Percentiles rank a stretch among this genome's conserved stretches.
These are phyloP conservation scores for Quercus tomentella DNA, from an alignment of 331 rosid species.

Conservation along the genomic window DNA sequence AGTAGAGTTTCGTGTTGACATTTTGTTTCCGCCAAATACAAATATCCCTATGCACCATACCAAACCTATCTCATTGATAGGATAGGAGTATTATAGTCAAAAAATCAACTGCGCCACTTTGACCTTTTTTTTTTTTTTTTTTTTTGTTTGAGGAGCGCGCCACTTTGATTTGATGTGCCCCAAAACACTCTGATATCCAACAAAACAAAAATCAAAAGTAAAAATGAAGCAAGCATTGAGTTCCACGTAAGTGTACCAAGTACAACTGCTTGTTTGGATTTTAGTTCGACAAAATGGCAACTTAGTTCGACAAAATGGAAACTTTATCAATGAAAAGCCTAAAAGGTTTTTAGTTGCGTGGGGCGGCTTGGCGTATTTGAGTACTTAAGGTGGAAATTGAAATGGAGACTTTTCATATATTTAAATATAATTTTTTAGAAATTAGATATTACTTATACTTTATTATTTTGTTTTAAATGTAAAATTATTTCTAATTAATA, in stretches of 20 bases:
- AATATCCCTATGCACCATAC: too few relatives aligned
- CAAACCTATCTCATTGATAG: too few relatives aligned
- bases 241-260: neutral
- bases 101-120: neutral
- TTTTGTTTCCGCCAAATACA: neutral
- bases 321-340: too few relatives aligned
- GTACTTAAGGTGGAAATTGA: fast-evolving
- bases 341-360: slow-evolving; percentile 2
- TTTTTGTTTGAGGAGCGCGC: neutral
- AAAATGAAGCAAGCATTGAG: neutral
- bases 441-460: too few relatives aligned
- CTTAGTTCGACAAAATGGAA: neutral
- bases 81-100: neutral
- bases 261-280: slow-evolving; percentile 18
- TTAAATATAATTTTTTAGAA: too few relatives aligned
- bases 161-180: neutral
- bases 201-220: too few relatives aligned
- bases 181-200: neutral
- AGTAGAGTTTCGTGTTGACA: neutral
- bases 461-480: too few relatives aligned
- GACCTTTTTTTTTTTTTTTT: neutral
- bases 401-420: fast-evolving
- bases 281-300: neutral
- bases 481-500: too few relatives aligned
- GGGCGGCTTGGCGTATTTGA: too few relatives aligned